These are phyloP conservation scores for Hippophae gyantsensis DNA, from an alignment of 306 rosid species.

Conservation along the genomic window DNA sequence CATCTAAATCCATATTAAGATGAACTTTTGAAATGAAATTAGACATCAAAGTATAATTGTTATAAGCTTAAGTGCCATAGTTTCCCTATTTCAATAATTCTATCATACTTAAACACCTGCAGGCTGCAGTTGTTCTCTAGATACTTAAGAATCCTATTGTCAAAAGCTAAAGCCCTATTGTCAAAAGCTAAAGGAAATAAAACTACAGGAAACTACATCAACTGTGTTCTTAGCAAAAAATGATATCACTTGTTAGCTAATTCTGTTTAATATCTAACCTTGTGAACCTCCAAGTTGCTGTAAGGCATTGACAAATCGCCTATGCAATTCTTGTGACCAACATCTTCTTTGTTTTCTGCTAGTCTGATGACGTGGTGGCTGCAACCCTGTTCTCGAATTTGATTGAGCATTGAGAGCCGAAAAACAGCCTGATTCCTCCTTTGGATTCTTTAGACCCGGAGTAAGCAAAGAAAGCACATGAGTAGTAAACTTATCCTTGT, in stretches of 20 bases:
- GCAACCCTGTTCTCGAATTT: constrained; percentile 24
- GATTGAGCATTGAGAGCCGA: constrained; percentile 38
- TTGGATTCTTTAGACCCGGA: constrained; percentile 44
- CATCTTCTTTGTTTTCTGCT: constrained; percentile 86
- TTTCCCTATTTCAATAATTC: constrained; percentile 3
- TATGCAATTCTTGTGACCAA: constrained; percentile 94
- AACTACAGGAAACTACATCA: constrained; percentile 16
- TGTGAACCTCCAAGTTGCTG: constrained; percentile 97
- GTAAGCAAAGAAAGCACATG: constrained; percentile 59
- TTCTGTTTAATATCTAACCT: constrained; percentile 43
- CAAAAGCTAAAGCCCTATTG: neutral
- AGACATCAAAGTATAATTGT: neutral
- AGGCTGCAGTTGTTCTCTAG: constrained; percentile 8
- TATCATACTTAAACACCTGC: constrained; percentile 8
- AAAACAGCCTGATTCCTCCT: constrained; percentile 46
- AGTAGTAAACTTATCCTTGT: constrained; percentile 47
- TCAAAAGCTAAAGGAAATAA: constrained; percentile 3
- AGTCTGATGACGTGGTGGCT: constrained; percentile 43
- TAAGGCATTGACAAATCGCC: constrained; percentile 74
- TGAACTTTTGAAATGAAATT: constrained; percentile 13
- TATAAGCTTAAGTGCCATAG: neutral
- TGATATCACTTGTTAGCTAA: neutral
- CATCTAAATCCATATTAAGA: neutral
- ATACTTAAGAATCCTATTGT: neutral
- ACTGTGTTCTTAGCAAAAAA: constrained; percentile 11